Percentiles rank a stretch among this genome's conserved stretches.
Evolutionary conservation across 2,329 filamentous ascomycete species (phyloP).

Genomic region (Aspergillus sclerotialis): DNA sequence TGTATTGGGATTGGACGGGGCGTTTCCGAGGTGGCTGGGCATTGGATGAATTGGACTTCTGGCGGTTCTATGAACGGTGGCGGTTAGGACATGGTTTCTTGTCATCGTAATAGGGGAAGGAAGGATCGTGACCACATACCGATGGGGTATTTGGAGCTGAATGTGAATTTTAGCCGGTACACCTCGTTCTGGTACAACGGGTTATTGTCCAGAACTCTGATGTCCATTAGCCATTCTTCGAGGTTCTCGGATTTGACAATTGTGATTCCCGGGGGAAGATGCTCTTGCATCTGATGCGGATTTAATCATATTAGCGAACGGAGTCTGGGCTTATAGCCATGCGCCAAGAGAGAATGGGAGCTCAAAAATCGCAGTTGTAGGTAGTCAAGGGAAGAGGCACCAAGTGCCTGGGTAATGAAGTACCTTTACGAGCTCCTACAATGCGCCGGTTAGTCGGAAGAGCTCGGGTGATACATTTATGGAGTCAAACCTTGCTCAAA

Average conservation of each 20-base stretch:
- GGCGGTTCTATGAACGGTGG: conserved; percentile 64
- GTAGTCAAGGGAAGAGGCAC: too few species aligned
- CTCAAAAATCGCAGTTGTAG: too few species aligned
- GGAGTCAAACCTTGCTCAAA: conserved; percentile 36
- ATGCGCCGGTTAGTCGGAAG: conserved; percentile 14
- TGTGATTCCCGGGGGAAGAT: conserved; percentile 61
- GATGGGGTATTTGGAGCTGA: conserved; percentile 80
- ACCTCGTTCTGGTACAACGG: conserved; percentile 75
- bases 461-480: background rate
- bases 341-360: background rate
- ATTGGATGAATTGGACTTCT: conserved; percentile 79
- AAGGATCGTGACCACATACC: too few species aligned
- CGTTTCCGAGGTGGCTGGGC: conserved; percentile 34
- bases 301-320: too few species aligned
- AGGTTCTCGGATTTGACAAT: conserved; percentile 77
- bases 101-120: too few species aligned
- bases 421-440: conserved; percentile 52
- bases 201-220: conserved; percentile 81
- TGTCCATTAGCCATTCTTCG: conserved; percentile 87
- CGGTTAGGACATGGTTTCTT: too few species aligned
- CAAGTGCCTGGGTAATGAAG: too few species aligned
- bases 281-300: conserved; percentile 45
- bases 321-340: too few species aligned
- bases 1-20: conserved; percentile 74
- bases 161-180: conserved; percentile 82